phyloP scores from a whole-genome alignment of 2,329 filamentous ascomycete species.

The Ophiocordyceps australis region DNA sequence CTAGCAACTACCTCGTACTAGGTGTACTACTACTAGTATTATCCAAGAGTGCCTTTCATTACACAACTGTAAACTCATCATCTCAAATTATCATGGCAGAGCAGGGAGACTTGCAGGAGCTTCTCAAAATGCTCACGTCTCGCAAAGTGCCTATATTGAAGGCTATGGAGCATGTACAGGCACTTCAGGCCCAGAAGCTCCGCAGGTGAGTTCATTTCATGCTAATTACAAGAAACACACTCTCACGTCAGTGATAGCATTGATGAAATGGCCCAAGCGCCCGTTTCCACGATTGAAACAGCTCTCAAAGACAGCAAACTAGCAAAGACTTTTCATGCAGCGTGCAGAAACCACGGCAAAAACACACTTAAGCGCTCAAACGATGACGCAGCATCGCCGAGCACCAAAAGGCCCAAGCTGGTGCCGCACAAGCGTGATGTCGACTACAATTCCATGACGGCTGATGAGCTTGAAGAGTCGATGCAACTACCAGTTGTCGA shows the following conservation, averaged over 20 bases:
- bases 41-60: too few relatives aligned
- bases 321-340: slow-evolving; percentile 30
- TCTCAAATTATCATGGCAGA: slow-evolving; percentile 34
- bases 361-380: slow-evolving; percentile 13
- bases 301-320: slow-evolving; percentile 28
- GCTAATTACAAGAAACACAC: too few relatives aligned
- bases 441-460: slow-evolving; percentile 22
- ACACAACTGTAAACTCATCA: too few relatives aligned
- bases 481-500: slow-evolving; percentile 38
- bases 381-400: slow-evolving; percentile 4
- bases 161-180: slow-evolving; percentile 39
- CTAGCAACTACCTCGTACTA: too few relatives aligned
- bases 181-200: slow-evolving; percentile 34
- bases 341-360: slow-evolving; percentile 34
- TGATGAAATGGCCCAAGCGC: slow-evolving; percentile 32
- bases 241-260: slow-evolving; percentile 30
- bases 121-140: slow-evolving; percentile 39
- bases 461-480: slow-evolving; percentile 43
- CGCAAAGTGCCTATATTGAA: slow-evolving; percentile 40
- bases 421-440: slow-evolving; percentile 15
- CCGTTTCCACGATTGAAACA: slow-evolving; percentile 22
- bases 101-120: slow-evolving; percentile 41
- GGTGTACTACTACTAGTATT: too few relatives aligned
- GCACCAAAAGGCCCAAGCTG: slow-evolving; percentile 13
- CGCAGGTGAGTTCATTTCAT: slow-evolving; percentile 30